Percentiles rank a stretch among this genome's conserved stretches.
phyloP scores from a whole-genome alignment of 345 rosid genomes.

The Brassica carinata region DNA sequence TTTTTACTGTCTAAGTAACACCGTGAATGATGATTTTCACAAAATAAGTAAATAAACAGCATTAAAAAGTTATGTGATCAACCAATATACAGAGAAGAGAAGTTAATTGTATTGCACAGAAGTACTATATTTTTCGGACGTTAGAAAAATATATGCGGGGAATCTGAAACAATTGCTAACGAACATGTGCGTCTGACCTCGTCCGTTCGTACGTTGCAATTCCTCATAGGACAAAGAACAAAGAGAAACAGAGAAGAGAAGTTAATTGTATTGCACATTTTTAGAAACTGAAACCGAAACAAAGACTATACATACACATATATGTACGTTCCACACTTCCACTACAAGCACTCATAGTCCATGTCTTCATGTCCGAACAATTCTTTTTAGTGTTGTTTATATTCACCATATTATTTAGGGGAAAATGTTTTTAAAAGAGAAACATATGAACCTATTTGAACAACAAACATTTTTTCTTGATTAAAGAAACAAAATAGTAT shows the following conservation, averaged over 20 bases:
- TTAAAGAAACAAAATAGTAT: constrained; percentile 1
- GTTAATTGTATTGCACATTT: constrained; percentile 40
- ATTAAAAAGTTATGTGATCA: too few relatives aligned
- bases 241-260: constrained; percentile 33
- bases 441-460: background rate
- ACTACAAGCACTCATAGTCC: constrained; percentile 28
- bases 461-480: background rate
- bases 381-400: constrained; percentile 4
- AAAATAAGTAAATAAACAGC: constrained; percentile 6
- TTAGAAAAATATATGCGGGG: constrained; percentile 11
- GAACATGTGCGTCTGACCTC: constrained; percentile 42
- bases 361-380: constrained; percentile 24
- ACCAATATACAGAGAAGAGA: too few relatives aligned
- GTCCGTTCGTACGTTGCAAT: constrained; percentile 38
- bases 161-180: constrained; percentile 27
- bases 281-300: constrained; percentile 37
- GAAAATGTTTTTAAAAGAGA: background rate
- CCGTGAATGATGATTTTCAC: background rate
- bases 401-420: constrained; percentile 1
- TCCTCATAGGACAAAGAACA: constrained; percentile 37
- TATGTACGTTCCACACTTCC: constrained; percentile 24
- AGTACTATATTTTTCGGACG: too few relatives aligned
- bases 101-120: too few relatives aligned
- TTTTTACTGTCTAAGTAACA: constrained; percentile 4
- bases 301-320: constrained; percentile 22